Evolutionary conservation across 108 stramenopile species (phyloP).

Genomic region (Skeletonema costatum): DNA sequence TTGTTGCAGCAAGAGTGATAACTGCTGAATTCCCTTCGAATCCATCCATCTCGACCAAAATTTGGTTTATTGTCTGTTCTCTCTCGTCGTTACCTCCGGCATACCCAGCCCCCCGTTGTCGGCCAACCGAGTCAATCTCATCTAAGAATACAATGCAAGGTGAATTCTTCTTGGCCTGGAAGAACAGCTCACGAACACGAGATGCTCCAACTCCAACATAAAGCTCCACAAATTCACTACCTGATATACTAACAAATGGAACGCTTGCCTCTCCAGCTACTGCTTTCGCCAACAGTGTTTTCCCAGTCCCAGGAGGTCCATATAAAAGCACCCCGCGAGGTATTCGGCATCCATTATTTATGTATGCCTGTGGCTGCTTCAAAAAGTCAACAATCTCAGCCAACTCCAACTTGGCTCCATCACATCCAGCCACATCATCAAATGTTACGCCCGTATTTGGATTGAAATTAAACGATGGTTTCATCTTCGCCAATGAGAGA

Average conservation of each 20-base stretch:
- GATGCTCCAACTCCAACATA: conserved; percentile 99
- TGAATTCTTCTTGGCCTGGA: conserved; percentile 99
- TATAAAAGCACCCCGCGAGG: conserved; percentile 96
- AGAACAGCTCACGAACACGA: conserved; percentile 99
- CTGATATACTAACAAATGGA: conserved; percentile 99
- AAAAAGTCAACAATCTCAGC: conserved; percentile 98
- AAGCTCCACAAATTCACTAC: conserved; percentile 99
- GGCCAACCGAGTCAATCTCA: conserved; percentile 99
- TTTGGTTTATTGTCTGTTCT: conserved; percentile 98
- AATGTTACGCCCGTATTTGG: conserved; percentile 90
- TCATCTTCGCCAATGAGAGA: conserved; percentile 52
- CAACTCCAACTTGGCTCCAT: conserved; percentile 93
- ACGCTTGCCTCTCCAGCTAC: conserved; percentile 99
- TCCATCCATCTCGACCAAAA: conserved; percentile 98
- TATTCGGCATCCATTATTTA: conserved; percentile 84
- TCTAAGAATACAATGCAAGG: conserved; percentile 99
- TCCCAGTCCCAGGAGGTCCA: conserved; percentile 99
- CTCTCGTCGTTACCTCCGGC: conserved; percentile 97
- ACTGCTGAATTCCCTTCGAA: conserved; percentile 95
- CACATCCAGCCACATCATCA: conserved; percentile 97
- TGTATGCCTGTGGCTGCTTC: conserved; percentile 90
- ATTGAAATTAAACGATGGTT: conserved; percentile 60
- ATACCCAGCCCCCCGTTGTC: conserved; percentile 77
- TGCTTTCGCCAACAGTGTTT: conserved; percentile 97
- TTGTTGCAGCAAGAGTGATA: conserved; percentile 98